phyloP scores from a whole-genome alignment of 345 rosid species.

The Eucalyptus sideroxylon region DNA sequence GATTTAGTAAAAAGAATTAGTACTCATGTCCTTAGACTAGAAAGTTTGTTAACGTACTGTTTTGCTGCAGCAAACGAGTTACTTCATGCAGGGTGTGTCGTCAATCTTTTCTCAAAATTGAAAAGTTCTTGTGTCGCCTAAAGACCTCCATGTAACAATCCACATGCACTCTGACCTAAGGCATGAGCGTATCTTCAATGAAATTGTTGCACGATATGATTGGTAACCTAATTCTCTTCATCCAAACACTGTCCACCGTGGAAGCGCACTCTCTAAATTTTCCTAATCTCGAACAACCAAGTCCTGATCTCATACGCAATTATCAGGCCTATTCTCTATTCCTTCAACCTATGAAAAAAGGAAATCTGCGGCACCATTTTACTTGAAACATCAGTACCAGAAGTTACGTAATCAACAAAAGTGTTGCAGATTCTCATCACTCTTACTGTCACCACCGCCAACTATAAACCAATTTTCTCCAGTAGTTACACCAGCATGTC shows the following conservation, averaged over 20 bases:
- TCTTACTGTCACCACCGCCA: slow-evolving; percentile 98
- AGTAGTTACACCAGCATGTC: slow-evolving; percentile 90
- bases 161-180: too few species aligned
- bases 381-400: not conserved
- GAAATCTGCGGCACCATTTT: not conserved
- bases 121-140: too few species aligned
- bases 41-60: not conserved
- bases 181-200: too few species aligned
- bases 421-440: slow-evolving; percentile 38
- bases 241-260: not conserved
- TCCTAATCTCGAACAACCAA: not conserved
- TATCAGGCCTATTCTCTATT: not conserved
- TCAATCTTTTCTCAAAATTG: too few species aligned
- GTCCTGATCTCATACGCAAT: not conserved
- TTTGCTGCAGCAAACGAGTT: too few species aligned
- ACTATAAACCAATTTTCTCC: slow-evolving; percentile 99
- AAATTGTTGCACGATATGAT: too few species aligned
- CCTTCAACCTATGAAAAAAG: not conserved
- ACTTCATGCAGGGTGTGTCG: too few species aligned
- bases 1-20: not conserved
- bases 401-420: not conserved
- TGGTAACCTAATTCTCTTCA: too few species aligned
- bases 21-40: not conserved
- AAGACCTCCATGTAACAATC: too few species aligned
- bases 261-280: not conserved